Percentiles rank a stretch among this genome's conserved stretches.
Conservation (phyloP, 768 basidiomycete genomes). For the Russula abietina region DNA sequence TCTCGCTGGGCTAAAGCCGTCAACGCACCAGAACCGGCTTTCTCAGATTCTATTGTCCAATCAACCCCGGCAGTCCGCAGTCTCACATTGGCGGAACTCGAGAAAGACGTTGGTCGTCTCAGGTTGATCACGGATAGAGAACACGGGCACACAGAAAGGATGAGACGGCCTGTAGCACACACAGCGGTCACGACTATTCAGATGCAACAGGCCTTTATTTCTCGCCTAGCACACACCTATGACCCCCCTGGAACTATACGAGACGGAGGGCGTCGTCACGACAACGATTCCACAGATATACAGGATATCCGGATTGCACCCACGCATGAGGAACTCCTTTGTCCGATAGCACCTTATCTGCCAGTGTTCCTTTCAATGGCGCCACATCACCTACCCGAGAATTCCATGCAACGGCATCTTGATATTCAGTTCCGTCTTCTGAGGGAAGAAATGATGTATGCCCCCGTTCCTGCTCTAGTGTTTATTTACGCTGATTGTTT, state of each 20-base stretch:
- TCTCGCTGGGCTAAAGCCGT: conserved; percentile 44
- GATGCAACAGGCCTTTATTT: conserved; percentile 35
- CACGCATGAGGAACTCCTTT: conserved; percentile 59
- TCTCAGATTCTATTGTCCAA: conserved; percentile 40
- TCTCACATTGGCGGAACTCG: conserved; percentile 35
- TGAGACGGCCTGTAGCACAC: conserved; percentile 4
- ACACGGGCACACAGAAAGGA: conserved; percentile 32
- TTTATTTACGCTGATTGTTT: background rate
- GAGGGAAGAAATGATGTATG: conserved; percentile 64
- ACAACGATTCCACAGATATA: conserved; percentile 59
- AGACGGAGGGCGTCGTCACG: conserved; percentile 51
- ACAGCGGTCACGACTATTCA: conserved; percentile 21
- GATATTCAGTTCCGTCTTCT: conserved; percentile 73
- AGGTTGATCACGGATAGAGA: conserved; percentile 49
- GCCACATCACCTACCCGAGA: conserved; percentile 52
- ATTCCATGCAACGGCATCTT: conserved; percentile 58
- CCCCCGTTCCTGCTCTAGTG: background rate
- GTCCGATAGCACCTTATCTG: conserved; percentile 45
- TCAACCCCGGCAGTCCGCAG: conserved; percentile 32
- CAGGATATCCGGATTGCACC: conserved; percentile 60
- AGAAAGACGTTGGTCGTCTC: conserved; percentile 32
- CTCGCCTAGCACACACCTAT: conserved; percentile 38
- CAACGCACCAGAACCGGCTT: conserved; percentile 34
- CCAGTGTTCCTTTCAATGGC: conserved; percentile 55
- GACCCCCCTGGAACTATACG: conserved; percentile 52